These are phyloP conservation scores for Linnemannia hyalina DNA, from an alignment of 192 early-diverging fungal genomes.

Conservation along the genomic window DNA sequence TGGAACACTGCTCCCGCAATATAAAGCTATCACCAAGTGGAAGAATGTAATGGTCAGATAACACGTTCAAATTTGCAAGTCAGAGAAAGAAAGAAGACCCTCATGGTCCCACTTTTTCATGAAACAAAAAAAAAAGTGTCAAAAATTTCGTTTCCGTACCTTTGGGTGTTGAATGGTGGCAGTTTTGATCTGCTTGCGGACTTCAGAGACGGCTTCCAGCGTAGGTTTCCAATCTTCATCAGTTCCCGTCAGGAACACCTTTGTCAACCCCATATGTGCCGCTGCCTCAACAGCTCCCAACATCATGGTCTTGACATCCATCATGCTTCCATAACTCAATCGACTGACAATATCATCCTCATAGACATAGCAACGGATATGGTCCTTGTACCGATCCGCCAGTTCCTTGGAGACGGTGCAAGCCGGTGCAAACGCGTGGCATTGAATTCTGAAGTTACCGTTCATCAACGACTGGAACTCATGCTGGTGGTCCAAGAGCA, in stretches of 20 bases:
- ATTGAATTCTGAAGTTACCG: constrained; percentile 58
- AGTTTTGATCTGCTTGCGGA: constrained; percentile 43
- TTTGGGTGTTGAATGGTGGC: constrained; percentile 55
- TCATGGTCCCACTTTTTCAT: background rate
- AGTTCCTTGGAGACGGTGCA: constrained; percentile 62
- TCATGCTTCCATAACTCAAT: constrained; percentile 69
- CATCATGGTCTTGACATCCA: constrained; percentile 67
- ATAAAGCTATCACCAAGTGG: constrained; percentile 24
- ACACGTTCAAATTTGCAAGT: background rate
- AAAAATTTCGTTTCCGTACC: constrained; percentile 19
- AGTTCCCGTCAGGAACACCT: constrained; percentile 60
- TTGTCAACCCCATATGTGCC: constrained; percentile 55
- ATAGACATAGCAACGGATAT: constrained; percentile 66
- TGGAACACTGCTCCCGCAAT: constrained; percentile 53
- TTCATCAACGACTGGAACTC: constrained; percentile 61
- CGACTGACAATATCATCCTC: constrained; percentile 69
- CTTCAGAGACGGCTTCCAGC: constrained; percentile 56
- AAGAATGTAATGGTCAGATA: background rate
- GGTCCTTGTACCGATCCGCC: constrained; percentile 61
- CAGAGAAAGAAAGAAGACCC: background rate
- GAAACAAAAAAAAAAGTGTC: background rate
- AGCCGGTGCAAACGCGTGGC: constrained; percentile 66
- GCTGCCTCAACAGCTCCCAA: constrained; percentile 63
- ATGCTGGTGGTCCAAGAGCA: constrained; percentile 71
- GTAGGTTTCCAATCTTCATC: constrained; percentile 59